Evolutionary conservation across 805 yeast genomes (phyloP), one percentile per base, ranked within the genome.

Genomic region (Suhomyces prunicola): DNA sequence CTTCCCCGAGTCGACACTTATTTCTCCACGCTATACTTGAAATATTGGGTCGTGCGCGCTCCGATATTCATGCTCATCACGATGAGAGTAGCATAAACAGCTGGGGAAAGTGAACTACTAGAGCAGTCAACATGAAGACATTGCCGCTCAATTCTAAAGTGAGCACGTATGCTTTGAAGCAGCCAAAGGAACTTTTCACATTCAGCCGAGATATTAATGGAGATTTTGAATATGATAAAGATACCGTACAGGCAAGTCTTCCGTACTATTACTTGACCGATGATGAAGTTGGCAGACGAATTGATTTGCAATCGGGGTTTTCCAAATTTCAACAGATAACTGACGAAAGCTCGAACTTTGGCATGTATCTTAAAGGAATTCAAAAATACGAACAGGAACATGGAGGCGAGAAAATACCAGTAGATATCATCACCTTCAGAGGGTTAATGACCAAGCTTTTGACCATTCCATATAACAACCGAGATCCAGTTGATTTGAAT

Each of bases 231-330:
- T 59, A 60, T 48, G 81, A 77, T 22, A 76, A 80, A 27, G 62
- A 70, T 29, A 64, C 70, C 4, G 69, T 81, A 8, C 82, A 82
- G 50, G 77, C 81, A 3, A 55, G 60, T 29, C 68, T 90, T 49
- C 72, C 79, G n/a, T 90, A 89, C 69, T 92, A 78, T 72, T 94
- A 90, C 66, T 75, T 93, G 29, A 96, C 97, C 13, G 91, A 89
- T 64, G 68, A 84, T 4, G 82, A 81, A 44, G 63, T 88, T n/a
- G 83, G 84, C 47, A 80, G 78, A 6, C 72, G 74, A 6, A 70
- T 84, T 22, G 91, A 90, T 66, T 74, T 94, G 10, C 73, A 76
- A 24, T 79, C 76, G 1, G 97, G 97, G 0, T 79, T 78, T 60
- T 71, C 76, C 19, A 78, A 82, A 29, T 88, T 87, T 67, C 70